Base-by-base conservation (phyloP, 768 basidiomycete species). In the Chiua virens region DNA sequence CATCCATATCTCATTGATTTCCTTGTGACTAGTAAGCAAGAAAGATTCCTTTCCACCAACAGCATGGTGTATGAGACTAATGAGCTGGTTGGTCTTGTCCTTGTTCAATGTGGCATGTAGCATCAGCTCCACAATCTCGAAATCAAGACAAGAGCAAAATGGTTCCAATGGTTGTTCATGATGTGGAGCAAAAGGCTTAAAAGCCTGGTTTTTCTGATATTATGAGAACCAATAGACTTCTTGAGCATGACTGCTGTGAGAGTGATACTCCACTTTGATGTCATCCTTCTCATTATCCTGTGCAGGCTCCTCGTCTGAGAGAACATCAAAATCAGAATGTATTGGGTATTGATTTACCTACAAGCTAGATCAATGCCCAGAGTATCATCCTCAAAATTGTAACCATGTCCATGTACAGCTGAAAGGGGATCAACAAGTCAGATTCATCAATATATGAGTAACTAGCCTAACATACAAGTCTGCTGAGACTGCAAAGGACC, bases 91-190 rank as follows among this genome's bases (percentile, higher is more conserved):
- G 0, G 55, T 57, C 49, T 63, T 52, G 1, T 41, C 36, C 23
- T 59, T 28, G 22, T 53, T 67, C 15, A 70, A 54, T 13, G 53
- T 41, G 14, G 55, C 54, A 18, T 66, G 53, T 1, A 64, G 55
- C 1, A 56, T 55, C 20, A 71, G 42, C 32, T 69, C 58, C 0
- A 61, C 59, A 47, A 73, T 57, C 25, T 68, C 59, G 51, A 72
- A 73, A 43, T 73, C 65, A 8, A 60, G 23, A 5, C 52, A 50
- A 2, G 61, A 62, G 5, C 28, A 23, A 39, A 71, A 72, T 5
- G 71, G 71, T 30, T 47, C 34, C 68, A 68, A 75, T 0, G 69
- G 71, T 27, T 61, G 42, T 18, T 36, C 22, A 30, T 61, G 56
- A 38, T 5, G 5, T 10, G 2, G 9, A 20, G 20, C 11, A 5